Conservation (phyloP, 2,329 filamentous ascomycete genomes). For the Colletotrichum sp. region DNA sequence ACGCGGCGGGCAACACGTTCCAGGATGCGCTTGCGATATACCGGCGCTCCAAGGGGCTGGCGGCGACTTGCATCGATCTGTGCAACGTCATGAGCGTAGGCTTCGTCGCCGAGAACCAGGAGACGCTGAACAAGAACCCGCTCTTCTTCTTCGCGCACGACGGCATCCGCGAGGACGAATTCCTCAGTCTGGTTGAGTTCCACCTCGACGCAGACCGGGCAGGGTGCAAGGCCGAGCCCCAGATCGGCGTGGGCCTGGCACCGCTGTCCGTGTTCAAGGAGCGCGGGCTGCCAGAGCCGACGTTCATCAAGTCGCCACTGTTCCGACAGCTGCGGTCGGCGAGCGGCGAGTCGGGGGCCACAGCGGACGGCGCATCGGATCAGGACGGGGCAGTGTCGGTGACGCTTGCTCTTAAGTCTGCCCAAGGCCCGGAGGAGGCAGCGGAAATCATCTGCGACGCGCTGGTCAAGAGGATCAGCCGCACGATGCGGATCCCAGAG, state of each 20-base stretch:
- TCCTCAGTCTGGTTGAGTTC: conserved; percentile 17
- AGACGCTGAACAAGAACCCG: neutral
- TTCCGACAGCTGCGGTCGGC: neutral
- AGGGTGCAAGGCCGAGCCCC: neutral
- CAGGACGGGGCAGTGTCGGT: neutral
- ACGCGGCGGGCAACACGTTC: conserved; percentile 35
- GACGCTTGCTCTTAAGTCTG: neutral
- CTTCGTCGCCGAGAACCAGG: neutral
- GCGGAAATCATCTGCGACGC: neutral
- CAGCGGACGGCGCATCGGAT: neutral
- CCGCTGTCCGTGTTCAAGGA: neutral
- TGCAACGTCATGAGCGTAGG: conserved; percentile 13
- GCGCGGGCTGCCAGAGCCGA: neutral
- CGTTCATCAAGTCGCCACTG: neutral
- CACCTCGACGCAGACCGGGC: neutral
- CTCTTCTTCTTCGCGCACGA: neutral
- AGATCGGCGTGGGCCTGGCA: neutral
- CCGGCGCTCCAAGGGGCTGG: conserved; percentile 2
- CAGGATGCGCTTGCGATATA: conserved; percentile 28
- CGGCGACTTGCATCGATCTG: neutral
- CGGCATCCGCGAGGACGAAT: neutral
- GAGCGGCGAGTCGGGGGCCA: neutral
- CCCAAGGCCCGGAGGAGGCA: neutral
- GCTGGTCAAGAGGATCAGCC: neutral
- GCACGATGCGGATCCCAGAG: neutral